Conservation (phyloP, 208 protist genomes). For the Leishmania turanica region DNA sequence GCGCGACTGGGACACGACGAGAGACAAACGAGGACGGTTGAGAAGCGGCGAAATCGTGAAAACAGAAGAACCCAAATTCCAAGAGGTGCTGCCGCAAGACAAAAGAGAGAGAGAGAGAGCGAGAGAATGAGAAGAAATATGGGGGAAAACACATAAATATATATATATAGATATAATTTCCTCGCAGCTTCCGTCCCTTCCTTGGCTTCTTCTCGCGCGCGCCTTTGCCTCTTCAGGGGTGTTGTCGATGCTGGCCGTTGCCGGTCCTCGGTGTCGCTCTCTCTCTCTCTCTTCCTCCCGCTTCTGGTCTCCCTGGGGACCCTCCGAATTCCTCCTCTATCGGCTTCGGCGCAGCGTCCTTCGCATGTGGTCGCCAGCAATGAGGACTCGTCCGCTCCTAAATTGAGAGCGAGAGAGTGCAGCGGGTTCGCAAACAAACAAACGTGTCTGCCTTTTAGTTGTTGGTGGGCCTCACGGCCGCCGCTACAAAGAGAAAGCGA, state of each 20-base stretch:
- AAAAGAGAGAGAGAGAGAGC: not conserved
- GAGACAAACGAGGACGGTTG: not conserved
- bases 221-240: not conserved
- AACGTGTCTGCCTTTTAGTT: not conserved
- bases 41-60: not conserved
- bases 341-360: not conserved
- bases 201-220: slow-evolving; percentile 2
- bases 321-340: not conserved
- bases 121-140: not conserved
- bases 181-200: not conserved
- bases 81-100: not conserved
- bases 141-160: not conserved
- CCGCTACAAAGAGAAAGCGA: not conserved
- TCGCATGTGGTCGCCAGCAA: not conserved
- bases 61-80: not conserved
- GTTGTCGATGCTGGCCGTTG: not conserved
- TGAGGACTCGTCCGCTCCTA: not conserved
- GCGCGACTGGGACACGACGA: not conserved
- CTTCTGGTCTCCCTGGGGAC: not conserved
- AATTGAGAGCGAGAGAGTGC: not conserved
- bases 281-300: not conserved
- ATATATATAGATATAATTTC: not conserved
- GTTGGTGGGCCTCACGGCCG: not conserved
- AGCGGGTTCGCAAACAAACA: not conserved
- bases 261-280: not conserved